Percentiles rank a stretch among this genome's conserved stretches.
Conservation (phyloP, 805 yeast species). For the Cyberlindnera bimundalis region DNA sequence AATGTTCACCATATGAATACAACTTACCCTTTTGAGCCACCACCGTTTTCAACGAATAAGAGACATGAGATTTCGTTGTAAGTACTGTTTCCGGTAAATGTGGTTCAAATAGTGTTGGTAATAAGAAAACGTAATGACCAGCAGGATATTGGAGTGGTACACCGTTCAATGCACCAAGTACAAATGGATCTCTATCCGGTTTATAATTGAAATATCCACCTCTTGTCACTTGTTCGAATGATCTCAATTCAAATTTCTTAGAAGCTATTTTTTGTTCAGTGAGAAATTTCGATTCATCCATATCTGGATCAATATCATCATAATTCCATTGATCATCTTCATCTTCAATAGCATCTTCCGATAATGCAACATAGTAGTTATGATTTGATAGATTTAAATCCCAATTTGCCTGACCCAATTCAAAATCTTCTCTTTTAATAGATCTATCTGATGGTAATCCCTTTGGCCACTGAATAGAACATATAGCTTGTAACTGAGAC, state of each 20-base stretch:
- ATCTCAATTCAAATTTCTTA: conserved; percentile 10
- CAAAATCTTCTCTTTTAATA: conserved; percentile 44
- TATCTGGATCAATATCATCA: conserved; percentile 7
- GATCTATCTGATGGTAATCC: conserved; percentile 47
- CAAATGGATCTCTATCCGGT: conserved; percentile 17
- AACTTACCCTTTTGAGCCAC: conserved; percentile 29
- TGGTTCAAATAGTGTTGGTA: conserved; percentile 61
- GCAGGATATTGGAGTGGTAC: conserved; percentile 37
- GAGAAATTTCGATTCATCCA: conserved; percentile 10
- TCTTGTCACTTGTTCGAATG: conserved; percentile 16
- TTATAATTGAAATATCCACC: conserved; percentile 17
- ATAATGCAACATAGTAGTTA: conserved; percentile 38
- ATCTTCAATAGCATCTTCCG: conserved; percentile 19
- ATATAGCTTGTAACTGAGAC: conserved; percentile 41
- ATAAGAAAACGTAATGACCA: conserved; percentile 65
- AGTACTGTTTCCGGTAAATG: conserved; percentile 59
- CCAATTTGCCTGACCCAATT: conserved; percentile 48
- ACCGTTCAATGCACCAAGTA: conserved; percentile 15
- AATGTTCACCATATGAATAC: conserved; percentile 32
- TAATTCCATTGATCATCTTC: conserved; percentile 16
- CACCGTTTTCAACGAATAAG: conserved; percentile 40
- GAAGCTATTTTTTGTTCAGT: conserved; percentile 17
- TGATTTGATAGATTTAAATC: conserved; percentile 38
- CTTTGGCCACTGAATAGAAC: conserved; percentile 49
- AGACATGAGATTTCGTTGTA: conserved; percentile 46